phyloP scores from a whole-genome alignment of 768 basidiomycete genomes.

The Peribolospora kevripleyi region DNA sequence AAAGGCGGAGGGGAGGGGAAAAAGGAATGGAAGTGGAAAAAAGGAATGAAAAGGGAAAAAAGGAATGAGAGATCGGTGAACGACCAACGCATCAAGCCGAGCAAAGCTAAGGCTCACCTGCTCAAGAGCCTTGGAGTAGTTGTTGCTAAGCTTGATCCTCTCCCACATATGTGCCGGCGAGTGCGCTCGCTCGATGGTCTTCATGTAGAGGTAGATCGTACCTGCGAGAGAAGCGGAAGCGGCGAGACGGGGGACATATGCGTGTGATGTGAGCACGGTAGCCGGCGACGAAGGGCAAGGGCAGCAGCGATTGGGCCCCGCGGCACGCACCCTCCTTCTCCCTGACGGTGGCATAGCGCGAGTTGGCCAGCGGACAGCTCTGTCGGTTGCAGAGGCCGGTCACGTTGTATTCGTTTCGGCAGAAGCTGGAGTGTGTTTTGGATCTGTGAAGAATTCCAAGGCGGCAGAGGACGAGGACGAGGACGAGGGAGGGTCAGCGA shows the following conservation, averaged over 20 bases:
- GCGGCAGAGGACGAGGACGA: neutral
- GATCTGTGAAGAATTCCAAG: slow-evolving; percentile 31
- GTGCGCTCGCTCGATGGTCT: slow-evolving; percentile 93
- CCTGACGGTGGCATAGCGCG: slow-evolving; percentile 88
- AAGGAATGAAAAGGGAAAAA: neutral
- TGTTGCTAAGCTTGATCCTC: slow-evolving; percentile 67
- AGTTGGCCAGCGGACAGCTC: slow-evolving; percentile 94
- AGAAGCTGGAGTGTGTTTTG: slow-evolving; percentile 73
- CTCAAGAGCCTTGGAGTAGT: slow-evolving; percentile 82
- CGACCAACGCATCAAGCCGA: neutral
- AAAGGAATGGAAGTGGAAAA: neutral
- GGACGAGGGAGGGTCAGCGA: neutral
- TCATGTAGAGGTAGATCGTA: slow-evolving; percentile 72
- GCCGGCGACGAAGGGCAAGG: neutral
- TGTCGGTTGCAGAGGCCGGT: slow-evolving; percentile 85
- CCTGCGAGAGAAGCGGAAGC: slow-evolving; percentile 26
- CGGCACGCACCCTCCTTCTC: slow-evolving; percentile 55
- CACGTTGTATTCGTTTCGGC: slow-evolving; percentile 94
- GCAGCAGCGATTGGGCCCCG: too few relatives aligned
- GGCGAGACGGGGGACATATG: neutral
- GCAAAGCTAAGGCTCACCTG: slow-evolving; percentile 34
- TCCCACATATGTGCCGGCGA: slow-evolving; percentile 97
- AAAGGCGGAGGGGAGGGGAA: neutral
- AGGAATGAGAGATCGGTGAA: neutral
- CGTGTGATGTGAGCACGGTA: neutral